Base-by-base conservation (phyloP, 306 rosid species). In the Glycine latifolia region DNA sequence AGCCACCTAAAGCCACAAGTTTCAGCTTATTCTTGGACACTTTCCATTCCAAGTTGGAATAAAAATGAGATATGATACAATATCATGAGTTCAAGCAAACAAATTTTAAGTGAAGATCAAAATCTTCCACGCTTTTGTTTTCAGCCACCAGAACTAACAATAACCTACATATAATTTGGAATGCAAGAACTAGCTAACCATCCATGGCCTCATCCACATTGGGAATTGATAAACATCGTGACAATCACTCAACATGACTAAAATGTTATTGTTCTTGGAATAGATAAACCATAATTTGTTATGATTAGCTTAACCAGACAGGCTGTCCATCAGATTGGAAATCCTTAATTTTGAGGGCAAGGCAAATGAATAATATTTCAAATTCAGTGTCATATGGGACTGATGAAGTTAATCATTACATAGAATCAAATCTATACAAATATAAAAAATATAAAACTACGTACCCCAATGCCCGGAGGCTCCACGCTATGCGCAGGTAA, bases 241-340 rank as follows among this genome's bases (percentile, higher is more conserved):
- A 17, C 31, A 54, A 60, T 41, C 39, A 5, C 44, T 4, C 44
- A 41, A 52, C 41, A 41, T 43, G 7, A 41, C 16, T 26, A 41
- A 71, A 4, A 4, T 33, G 2, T 26, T 26, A 26, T 26, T 26
- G 31, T 2, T 55, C 72, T 49, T 16, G 73, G 17, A 80, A 53
- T 43, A 80, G n/a, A 49, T 47, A 61, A 43, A 63, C 8, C 67
- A 37, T 72, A 70, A 53, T 13, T 44, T 77, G 67, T 54, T 46
- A 71, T 55, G 54, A 26, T 75, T 63, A 68, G 5, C 6, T 41
- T 5, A 7, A 77, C 52, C 48, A 76, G 73, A 70, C 8, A 77
- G 56, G 65, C 13, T 35, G 39, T 35, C 39, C 39, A 35, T 3
- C 39, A 35, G 39, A 35, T 35, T 35, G 39, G 39, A 35, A 35